A percentile compares a stretch with the other conserved stretches of the same genome.
These are phyloP conservation scores for Hymenoscyphus fraxineus DNA, from an alignment of 2,329 filamentous ascomycete genomes.

Conservation along the genomic window DNA sequence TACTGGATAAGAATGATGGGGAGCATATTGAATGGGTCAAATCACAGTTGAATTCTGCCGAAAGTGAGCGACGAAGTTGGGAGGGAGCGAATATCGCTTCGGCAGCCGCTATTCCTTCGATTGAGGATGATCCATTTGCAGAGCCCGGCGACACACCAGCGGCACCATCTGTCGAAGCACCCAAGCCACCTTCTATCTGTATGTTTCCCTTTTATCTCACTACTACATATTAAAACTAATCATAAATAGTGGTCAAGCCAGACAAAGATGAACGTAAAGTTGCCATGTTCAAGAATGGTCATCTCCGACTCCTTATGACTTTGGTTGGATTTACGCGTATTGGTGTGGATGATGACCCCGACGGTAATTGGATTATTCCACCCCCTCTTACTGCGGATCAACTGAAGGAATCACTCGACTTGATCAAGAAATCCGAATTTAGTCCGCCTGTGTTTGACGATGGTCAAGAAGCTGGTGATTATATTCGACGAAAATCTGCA, in stretches of 20 bases:
- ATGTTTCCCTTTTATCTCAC: conserved; percentile 34
- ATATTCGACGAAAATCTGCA: conserved; percentile 67
- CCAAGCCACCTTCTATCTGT: conserved; percentile 51
- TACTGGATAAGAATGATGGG: conserved; percentile 75
- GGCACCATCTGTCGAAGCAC: conserved; percentile 29
- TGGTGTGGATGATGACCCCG: conserved; percentile 59
- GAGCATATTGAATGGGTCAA: conserved; percentile 82
- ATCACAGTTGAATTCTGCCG: conserved; percentile 62
- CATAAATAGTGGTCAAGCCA: conserved; percentile 36
- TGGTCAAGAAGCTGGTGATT: conserved; percentile 63
- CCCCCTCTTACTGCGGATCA: conserved; percentile 58
- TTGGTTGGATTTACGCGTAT: conserved; percentile 66
- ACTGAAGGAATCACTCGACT: conserved; percentile 64
- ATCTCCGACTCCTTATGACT: conserved; percentile 79
- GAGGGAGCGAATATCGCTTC: conserved; percentile 54
- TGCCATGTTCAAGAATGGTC: conserved; percentile 84
- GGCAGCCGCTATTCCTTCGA: conserved; percentile 49
- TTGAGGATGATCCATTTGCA: conserved; percentile 39
- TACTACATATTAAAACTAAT: conserved; percentile 24
- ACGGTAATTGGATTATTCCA: conserved; percentile 77
- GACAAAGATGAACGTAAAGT: conserved; percentile 63
- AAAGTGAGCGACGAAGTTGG: conserved; percentile 73
- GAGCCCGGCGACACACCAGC: conserved; percentile 35
- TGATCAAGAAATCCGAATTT: conserved; percentile 75
- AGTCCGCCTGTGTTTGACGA: conserved; percentile 75